A percentile compares a stretch with the other conserved stretches of the same genome.
Conservation (phyloP, 139 green algal species). For the Micractinium sp. region DNA sequence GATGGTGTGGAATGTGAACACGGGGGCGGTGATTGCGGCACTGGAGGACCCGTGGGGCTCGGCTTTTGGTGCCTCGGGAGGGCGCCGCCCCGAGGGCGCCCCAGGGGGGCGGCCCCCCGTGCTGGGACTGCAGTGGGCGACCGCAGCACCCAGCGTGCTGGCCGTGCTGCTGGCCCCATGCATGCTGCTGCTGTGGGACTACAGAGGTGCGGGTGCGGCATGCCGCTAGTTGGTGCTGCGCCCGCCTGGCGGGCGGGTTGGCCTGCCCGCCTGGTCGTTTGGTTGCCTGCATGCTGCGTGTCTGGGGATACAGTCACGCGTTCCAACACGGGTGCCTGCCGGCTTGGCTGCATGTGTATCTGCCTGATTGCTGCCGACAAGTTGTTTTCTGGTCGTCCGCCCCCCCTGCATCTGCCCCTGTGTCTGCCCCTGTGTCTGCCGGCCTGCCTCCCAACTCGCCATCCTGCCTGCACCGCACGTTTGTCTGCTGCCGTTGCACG, state of each 20-base stretch:
- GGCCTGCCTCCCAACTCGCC: no score
- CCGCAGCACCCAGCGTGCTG: conserved; percentile 56
- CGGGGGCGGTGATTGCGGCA: conserved; percentile 40
- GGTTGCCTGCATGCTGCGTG: background rate
- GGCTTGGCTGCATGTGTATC: background rate
- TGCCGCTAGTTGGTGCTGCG: no score
- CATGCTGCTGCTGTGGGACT: conserved; percentile 84
- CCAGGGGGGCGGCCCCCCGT: conserved; percentile 1
- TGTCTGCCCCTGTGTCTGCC: no score
- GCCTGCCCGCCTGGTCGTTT: background rate
- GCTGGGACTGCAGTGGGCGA: conserved; percentile 72
- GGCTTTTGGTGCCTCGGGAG: background rate
- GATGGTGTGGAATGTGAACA: conserved; percentile 78
- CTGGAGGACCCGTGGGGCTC: conserved; percentile 61
- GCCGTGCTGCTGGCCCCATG: conserved; percentile 71
- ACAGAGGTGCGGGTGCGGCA: conserved; percentile 45
- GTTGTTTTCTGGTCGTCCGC: no score
- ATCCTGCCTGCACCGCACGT: no score
- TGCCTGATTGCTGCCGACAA: no score
- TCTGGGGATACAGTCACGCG: no score
- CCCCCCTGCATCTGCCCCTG: no score
- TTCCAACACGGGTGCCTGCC: background rate
- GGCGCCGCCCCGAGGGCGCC: conserved; percentile 11
- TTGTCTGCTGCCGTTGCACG: no score
- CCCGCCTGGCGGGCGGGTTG: background rate